A percentile compares a stretch with the other conserved stretches of the same genome.
These are phyloP conservation scores for Aspergillus haitiensis DNA, from an alignment of 495 filamentous ascomycete species.

Conservation along the genomic window DNA sequence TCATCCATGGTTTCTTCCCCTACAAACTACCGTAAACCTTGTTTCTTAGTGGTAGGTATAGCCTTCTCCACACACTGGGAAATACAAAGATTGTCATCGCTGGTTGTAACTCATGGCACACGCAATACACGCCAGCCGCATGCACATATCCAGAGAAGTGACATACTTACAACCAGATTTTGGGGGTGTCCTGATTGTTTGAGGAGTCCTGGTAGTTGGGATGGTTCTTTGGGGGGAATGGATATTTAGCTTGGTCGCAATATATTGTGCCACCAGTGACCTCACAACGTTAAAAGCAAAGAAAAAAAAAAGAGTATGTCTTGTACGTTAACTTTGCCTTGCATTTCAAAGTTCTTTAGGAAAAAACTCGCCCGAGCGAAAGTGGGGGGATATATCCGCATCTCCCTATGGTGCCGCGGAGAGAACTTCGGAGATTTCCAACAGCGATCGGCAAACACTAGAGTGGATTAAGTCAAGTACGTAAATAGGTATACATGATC, in stretches of 20 bases:
- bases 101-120: not conserved
- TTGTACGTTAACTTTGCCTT: not conserved
- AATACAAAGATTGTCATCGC: not conserved
- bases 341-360: not conserved
- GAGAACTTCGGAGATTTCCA: not conserved
- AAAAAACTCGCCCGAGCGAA: not conserved
- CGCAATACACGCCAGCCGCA: not conserved
- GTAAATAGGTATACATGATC: not conserved
- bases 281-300: no score
- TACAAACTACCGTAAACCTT: no score
- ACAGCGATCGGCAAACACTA: not conserved
- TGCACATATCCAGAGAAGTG: not conserved
- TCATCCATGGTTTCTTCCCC: no score
- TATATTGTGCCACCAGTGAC: no score
- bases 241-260: no score
- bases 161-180: not conserved
- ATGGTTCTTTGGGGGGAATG: no score
- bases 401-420: not conserved
- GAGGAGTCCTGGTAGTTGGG: no score
- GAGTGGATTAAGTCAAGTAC: not conserved
- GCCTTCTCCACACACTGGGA: no score
- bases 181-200: not conserved
- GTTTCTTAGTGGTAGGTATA: no score
- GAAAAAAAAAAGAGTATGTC: no score
- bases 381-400: not conserved